A percentile compares a stretch with the other conserved stretches of the same genome.
phyloP scores from a whole-genome alignment of 2,329 filamentous ascomycete species.

The Beauveria australis region DNA sequence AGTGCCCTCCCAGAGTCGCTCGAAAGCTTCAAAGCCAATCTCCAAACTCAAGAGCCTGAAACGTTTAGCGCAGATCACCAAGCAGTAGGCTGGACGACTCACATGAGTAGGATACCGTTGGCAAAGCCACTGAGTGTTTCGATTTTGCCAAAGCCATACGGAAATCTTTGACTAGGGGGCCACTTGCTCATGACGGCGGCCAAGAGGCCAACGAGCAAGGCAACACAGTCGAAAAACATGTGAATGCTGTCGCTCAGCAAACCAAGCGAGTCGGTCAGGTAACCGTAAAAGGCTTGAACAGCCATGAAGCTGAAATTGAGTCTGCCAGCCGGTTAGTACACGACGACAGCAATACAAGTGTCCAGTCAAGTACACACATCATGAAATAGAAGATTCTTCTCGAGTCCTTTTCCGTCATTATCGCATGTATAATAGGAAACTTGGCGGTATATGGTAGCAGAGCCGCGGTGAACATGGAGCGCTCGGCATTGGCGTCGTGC shows the following conservation, averaged over 20 bases:
- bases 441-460: slow-evolving; percentile 61
- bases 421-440: slow-evolving; percentile 74
- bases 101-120: slow-evolving; percentile 92
- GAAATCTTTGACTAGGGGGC: slow-evolving; percentile 81
- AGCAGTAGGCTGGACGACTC: slow-evolving; percentile 23
- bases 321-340: slow-evolving; percentile 34
- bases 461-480: slow-evolving; percentile 63
- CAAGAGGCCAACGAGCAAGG: slow-evolving; percentile 79
- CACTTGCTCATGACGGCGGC: slow-evolving; percentile 95
- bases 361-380: slow-evolving; percentile 43
- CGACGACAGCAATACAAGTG: slow-evolving; percentile 8
- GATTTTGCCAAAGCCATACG: slow-evolving; percentile 94
- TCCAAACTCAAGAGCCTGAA: slow-evolving; percentile 82
- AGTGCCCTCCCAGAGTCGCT: slow-evolving; percentile 74
- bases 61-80: not conserved
- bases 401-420: slow-evolving; percentile 85
- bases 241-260: slow-evolving; percentile 97
- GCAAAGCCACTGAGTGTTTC: slow-evolving; percentile 94
- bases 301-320: slow-evolving; percentile 94
- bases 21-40: slow-evolving; percentile 90
- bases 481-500: slow-evolving; percentile 35
- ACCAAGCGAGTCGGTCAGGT: slow-evolving; percentile 84
- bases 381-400: slow-evolving; percentile 97
- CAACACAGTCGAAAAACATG: slow-evolving; percentile 98
- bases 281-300: slow-evolving; percentile 89